Evolutionary conservation across 2,329 filamentous ascomycete genomes (phyloP).

Genomic region (Pezicula carpinea): DNA sequence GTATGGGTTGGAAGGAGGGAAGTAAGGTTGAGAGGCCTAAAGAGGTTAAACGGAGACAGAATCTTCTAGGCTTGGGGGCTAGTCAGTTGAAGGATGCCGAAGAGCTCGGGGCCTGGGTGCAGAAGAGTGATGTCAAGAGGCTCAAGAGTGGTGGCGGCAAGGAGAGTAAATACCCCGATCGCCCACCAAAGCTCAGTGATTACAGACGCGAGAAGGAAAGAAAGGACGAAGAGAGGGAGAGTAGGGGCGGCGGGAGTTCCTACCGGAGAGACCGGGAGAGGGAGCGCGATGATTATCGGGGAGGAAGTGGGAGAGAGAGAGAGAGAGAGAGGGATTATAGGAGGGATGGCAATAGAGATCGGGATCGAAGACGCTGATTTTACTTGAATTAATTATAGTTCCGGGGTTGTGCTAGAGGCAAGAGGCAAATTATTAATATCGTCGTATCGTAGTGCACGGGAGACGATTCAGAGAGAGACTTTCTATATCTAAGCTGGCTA

Average conservation of each 20-base stretch:
- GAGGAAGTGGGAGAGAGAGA: constrained; percentile 26
- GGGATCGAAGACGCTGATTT: constrained; percentile 11
- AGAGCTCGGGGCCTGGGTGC: constrained; percentile 78
- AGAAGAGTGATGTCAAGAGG: constrained; percentile 54
- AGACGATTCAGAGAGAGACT: constrained; percentile 17
- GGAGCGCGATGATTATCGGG: constrained; percentile 19
- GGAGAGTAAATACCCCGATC: constrained; percentile 42
- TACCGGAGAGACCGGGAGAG: constrained; percentile 22
- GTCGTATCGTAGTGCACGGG: constrained; percentile 6
- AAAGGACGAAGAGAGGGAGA: constrained; percentile 35
- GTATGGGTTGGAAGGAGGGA: constrained; percentile 88
- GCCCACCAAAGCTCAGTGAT: constrained; percentile 28
- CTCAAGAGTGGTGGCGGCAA: constrained; percentile 32
- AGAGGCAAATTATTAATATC: background rate
- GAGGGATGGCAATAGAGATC: constrained; percentile 26
- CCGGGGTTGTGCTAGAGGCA: background rate
- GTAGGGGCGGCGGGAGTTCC: constrained; percentile 33
- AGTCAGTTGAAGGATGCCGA: constrained; percentile 70
- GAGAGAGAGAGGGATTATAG: constrained; percentile 28
- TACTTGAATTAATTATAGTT: background rate
- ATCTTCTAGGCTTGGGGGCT: constrained; percentile 82
- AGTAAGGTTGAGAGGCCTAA: constrained; percentile 51
- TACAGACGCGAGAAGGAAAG: constrained; percentile 40
- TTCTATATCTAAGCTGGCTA: too few species aligned
- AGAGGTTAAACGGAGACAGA: constrained; percentile 66